Conservation (phyloP, 2,329 filamentous ascomycete species). For the Teratosphaeriaceae sp. region DNA sequence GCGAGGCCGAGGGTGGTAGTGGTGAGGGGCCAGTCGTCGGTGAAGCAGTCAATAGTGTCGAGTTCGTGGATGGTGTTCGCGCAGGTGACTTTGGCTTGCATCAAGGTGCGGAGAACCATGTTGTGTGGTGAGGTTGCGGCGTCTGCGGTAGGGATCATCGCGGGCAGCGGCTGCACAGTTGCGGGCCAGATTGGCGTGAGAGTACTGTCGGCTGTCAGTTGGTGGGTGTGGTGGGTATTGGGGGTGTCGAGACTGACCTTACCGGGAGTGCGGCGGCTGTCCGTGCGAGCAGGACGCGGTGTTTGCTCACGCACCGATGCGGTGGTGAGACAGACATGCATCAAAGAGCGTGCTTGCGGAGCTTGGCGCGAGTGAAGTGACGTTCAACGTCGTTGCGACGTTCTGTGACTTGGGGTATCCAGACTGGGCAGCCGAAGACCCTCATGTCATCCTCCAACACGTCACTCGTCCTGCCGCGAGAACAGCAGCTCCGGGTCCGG, state of each 20-base stretch:
- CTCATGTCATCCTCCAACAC: no score
- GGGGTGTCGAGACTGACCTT: not conserved
- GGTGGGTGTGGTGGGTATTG: not conserved
- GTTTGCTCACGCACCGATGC: not conserved
- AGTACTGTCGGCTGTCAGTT: no score
- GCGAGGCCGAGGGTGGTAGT: no score
- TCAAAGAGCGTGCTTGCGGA: not conserved
- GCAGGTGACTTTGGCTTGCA: constrained; percentile 3
- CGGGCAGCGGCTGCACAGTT: no score
- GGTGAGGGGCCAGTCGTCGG: constrained; percentile 7
- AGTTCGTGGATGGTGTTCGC: constrained; percentile 5
- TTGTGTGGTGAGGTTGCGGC: not conserved
- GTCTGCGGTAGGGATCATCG: not conserved
- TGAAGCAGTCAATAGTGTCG: constrained; percentile 3
- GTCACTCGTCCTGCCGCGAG: constrained; percentile 35
- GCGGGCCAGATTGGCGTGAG: no score
- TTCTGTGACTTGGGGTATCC: no score
- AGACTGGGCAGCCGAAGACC: no score
- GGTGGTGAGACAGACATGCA: constrained; percentile 1
- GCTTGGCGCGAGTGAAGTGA: not conserved
- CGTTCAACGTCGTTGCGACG: no score
- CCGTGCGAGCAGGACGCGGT: not conserved
- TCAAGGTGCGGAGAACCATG: constrained; percentile 6
- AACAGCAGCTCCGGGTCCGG: constrained; percentile 45
- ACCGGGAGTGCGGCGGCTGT: not conserved